Conservation (phyloP, 768 basidiomycete genomes). For the Kwoniella sp. region DNA sequence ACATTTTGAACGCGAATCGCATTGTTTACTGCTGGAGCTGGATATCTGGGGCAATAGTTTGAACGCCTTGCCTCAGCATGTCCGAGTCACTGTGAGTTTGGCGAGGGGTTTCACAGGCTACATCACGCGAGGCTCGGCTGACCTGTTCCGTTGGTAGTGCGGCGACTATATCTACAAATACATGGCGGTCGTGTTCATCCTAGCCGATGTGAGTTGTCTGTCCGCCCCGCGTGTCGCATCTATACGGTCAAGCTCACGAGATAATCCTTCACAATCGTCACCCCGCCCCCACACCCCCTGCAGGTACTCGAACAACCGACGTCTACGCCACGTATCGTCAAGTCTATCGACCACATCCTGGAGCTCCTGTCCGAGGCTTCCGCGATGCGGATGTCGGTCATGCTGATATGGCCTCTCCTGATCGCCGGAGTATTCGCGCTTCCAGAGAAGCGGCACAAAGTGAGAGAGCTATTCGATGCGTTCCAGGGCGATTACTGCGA, state of each 20-base stretch:
- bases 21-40: slow-evolving; percentile 38
- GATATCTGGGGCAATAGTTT: slow-evolving; percentile 45
- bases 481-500: slow-evolving; percentile 37
- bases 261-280: too few relatives aligned
- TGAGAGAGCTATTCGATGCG: slow-evolving; percentile 25
- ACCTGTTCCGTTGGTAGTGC: too few relatives aligned
- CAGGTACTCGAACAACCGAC: slow-evolving; percentile 37
- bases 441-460: slow-evolving; percentile 21
- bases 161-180: slow-evolving; percentile 46
- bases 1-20: slow-evolving; percentile 32
- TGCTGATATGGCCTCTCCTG: slow-evolving; percentile 47
- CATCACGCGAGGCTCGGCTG: too few relatives aligned
- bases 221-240: not conserved
- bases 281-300: not conserved
- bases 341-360: slow-evolving; percentile 35
- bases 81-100: slow-evolving; percentile 33
- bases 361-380: slow-evolving; percentile 45
- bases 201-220: slow-evolving; percentile 30
- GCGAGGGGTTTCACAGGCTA: not conserved
- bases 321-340: slow-evolving; percentile 29
- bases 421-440: slow-evolving; percentile 37
- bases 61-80: slow-evolving; percentile 32
- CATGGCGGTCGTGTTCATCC: slow-evolving; percentile 34
- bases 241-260: not conserved
- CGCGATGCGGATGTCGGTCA: slow-evolving; percentile 42